These are phyloP conservation scores for Boletus subcaerulescens DNA, from an alignment of 768 basidiomycete genomes.

Conservation along the genomic window DNA sequence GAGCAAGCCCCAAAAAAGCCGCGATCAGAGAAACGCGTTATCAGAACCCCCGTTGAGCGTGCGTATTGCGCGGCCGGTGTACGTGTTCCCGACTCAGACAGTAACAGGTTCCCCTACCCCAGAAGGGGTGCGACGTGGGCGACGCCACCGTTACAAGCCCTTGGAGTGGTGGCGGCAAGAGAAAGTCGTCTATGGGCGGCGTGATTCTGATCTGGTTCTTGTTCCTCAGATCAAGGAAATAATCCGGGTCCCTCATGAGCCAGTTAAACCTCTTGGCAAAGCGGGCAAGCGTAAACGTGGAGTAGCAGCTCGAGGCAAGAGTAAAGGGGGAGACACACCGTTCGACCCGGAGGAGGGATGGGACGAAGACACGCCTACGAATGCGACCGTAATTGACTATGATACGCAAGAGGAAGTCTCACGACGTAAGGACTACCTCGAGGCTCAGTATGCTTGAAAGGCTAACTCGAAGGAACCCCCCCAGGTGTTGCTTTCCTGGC, in stretches of 20 bases:
- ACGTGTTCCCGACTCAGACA: slow-evolving; percentile 6
- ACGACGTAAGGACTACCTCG: slow-evolving; percentile 57
- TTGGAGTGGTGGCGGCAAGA: slow-evolving; percentile 95
- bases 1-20: slow-evolving; percentile 29
- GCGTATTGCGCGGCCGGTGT: slow-evolving; percentile 1
- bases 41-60: slow-evolving; percentile 23
- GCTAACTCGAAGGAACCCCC: slow-evolving; percentile 1
- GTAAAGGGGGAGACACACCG: slow-evolving; percentile 29
- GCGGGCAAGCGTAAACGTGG: slow-evolving; percentile 36
- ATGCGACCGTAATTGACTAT: slow-evolving; percentile 69
- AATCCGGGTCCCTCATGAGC: slow-evolving; percentile 51
- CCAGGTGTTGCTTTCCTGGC: slow-evolving; percentile 79
- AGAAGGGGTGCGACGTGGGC: slow-evolving; percentile 65
- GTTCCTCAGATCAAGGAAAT: slow-evolving; percentile 71
- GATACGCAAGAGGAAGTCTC: slow-evolving; percentile 56
- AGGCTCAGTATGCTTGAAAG: neutral
- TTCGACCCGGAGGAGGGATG: slow-evolving; percentile 73
- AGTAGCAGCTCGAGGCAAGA: slow-evolving; percentile 33
- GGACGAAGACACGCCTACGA: slow-evolving; percentile 73
- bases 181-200: slow-evolving; percentile 76
- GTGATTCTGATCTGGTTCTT: slow-evolving; percentile 45
- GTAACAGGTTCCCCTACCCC: slow-evolving; percentile 25
- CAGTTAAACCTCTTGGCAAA: slow-evolving; percentile 45
- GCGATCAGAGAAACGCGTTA: slow-evolving; percentile 18
- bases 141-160: slow-evolving; percentile 65